Conservation (phyloP, 2,329 filamentous ascomycete species). For the Colletotrichum cereale region DNA sequence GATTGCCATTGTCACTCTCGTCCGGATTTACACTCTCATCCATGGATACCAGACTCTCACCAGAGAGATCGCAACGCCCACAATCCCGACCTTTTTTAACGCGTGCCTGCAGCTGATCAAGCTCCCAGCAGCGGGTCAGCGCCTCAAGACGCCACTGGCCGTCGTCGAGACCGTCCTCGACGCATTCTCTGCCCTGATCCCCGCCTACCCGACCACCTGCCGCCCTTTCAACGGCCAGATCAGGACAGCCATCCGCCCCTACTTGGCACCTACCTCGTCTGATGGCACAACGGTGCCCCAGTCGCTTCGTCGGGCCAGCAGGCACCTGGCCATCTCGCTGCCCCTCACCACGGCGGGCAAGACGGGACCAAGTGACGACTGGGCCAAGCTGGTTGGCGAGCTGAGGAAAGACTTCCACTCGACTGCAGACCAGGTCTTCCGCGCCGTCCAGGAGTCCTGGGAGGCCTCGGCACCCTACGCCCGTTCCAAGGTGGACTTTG, state of each 20-base stretch:
- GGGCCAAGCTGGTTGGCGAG: constrained; percentile 74
- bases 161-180: constrained; percentile 78
- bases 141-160: constrained; percentile 55
- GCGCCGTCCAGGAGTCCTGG: constrained; percentile 85
- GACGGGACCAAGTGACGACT: constrained; percentile 81
- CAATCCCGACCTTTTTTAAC: constrained; percentile 79
- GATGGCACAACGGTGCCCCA: constrained; percentile 62
- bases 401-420: constrained; percentile 75
- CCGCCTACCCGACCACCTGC: constrained; percentile 86
- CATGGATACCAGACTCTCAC: constrained; percentile 86
- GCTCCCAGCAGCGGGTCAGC: constrained; percentile 54
- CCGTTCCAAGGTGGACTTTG: constrained; percentile 56
- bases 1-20: constrained; percentile 80
- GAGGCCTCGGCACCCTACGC: constrained; percentile 71
- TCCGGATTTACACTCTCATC: constrained; percentile 85
- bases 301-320: constrained; percentile 68
- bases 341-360: constrained; percentile 88
- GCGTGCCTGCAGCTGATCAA: constrained; percentile 77
- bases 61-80: constrained; percentile 89
- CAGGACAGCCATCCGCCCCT: constrained; percentile 67
- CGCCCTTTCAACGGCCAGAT: constrained; percentile 81
- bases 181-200: constrained; percentile 78
- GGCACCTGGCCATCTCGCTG: constrained; percentile 76
- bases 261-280: constrained; percentile 74
- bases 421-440: constrained; percentile 82